Percentiles rank a stretch among this genome's conserved stretches.
phyloP scores from a whole-genome alignment of 306 rosid species.

The Carpinus viminea region DNA sequence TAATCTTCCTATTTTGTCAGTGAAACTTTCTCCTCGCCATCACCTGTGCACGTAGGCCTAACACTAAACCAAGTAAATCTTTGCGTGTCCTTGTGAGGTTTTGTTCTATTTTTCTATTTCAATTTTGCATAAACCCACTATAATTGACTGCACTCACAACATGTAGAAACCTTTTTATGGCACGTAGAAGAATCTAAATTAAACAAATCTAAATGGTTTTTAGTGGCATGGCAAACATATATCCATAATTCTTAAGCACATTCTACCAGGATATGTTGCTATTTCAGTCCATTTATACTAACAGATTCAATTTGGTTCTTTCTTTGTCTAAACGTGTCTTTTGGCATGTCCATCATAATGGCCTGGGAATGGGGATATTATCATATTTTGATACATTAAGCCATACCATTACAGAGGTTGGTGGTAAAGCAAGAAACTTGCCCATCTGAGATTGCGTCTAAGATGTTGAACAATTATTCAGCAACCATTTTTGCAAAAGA shows the following conservation, averaged over 20 bases:
- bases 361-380: background rate
- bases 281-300: background rate
- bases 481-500: background rate
- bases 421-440: background rate
- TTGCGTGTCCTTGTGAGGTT: background rate
- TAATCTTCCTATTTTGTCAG: background rate
- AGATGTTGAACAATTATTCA: background rate
- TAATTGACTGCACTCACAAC: background rate
- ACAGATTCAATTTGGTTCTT: background rate
- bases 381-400: background rate
- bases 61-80: background rate
- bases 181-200: background rate
- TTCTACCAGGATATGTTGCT: background rate
- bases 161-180: background rate
- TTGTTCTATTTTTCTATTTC: background rate
- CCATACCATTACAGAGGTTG: background rate
- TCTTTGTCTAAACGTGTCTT: background rate
- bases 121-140: background rate
- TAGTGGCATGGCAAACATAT: background rate
- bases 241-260: background rate
- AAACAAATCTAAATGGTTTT: constrained; percentile 3
- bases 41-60: background rate
- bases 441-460: background rate
- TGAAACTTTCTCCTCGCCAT: background rate
- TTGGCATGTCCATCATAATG: background rate